Evolutionary conservation across 768 basidiomycete species (phyloP).

Genomic region (Termitomyces sp.): DNA sequence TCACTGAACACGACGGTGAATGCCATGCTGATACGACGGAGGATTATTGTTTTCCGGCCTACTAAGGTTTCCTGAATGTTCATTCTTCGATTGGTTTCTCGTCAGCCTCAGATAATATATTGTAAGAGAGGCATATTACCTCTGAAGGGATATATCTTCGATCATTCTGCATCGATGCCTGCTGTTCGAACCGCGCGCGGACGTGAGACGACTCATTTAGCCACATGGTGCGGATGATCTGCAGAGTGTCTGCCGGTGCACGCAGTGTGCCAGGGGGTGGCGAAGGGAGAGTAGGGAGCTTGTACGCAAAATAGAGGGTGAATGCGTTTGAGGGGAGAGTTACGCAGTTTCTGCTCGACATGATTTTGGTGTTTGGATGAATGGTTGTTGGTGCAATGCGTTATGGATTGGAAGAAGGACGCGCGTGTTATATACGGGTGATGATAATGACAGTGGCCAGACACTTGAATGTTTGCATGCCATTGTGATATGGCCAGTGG

Average conservation of each 20-base stretch:
- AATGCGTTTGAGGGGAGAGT: background rate
- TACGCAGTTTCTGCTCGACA: background rate
- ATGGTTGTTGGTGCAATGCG: background rate
- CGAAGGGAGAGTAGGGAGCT: background rate
- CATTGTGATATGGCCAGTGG: background rate
- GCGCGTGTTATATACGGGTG: background rate
- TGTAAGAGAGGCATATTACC: background rate
- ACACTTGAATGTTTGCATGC: background rate
- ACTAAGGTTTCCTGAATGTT: background rate
- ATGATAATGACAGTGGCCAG: background rate
- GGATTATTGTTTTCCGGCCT: background rate
- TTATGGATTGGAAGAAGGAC: background rate
- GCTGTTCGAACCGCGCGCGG: background rate
- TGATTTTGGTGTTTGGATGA: background rate
- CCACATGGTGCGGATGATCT: background rate
- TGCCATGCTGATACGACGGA: background rate
- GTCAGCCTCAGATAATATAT: background rate
- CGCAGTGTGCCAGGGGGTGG: background rate
- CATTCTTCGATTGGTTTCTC: background rate
- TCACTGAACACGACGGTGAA: background rate
- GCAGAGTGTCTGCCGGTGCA: background rate
- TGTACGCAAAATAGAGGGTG: background rate
- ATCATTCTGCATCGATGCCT: background rate
- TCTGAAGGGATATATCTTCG: background rate
- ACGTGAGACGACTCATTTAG: background rate